These are phyloP conservation scores for Auriscalpium vulgare DNA, from an alignment of 768 basidiomycete genomes.

Conservation along the genomic window DNA sequence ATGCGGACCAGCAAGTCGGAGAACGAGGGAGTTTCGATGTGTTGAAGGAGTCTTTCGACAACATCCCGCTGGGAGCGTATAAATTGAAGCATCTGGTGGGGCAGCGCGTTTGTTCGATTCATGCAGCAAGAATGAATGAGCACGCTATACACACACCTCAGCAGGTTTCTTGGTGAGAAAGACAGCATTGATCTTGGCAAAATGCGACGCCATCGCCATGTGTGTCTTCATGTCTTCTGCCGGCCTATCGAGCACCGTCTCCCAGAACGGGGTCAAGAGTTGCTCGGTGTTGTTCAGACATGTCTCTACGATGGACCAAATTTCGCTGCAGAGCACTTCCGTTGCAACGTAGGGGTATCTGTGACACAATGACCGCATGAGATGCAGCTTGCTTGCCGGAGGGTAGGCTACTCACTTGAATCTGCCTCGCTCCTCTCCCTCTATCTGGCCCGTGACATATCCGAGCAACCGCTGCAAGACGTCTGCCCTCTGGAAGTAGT, in stretches of 20 bases:
- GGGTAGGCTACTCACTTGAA: slow-evolving; percentile 60
- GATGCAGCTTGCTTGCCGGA: slow-evolving; percentile 8
- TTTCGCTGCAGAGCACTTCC: slow-evolving; percentile 91
- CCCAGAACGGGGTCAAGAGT: slow-evolving; percentile 86
- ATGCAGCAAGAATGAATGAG: slow-evolving; percentile 1
- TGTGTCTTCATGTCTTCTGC: slow-evolving; percentile 83
- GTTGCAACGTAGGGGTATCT: slow-evolving; percentile 89
- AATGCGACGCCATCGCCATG: slow-evolving; percentile 85
- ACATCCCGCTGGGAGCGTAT: slow-evolving; percentile 78
- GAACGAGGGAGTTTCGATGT: slow-evolving; percentile 85
- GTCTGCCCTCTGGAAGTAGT: slow-evolving; percentile 78
- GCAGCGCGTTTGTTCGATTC: not conserved
- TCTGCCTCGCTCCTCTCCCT: slow-evolving; percentile 65
- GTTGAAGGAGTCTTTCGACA: slow-evolving; percentile 72
- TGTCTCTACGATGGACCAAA: slow-evolving; percentile 92
- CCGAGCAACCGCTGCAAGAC: slow-evolving; percentile 73
- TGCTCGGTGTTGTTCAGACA: slow-evolving; percentile 65
- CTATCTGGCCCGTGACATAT: slow-evolving; percentile 84
- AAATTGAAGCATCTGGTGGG: slow-evolving; percentile 80
- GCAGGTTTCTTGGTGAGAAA: slow-evolving; percentile 84
- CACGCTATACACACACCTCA: slow-evolving; percentile 53
- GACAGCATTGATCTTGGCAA: slow-evolving; percentile 87
- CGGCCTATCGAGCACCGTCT: slow-evolving; percentile 70
- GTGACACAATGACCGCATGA: slow-evolving; percentile 2
- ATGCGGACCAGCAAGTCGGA: slow-evolving; percentile 88